Base-by-base conservation (phyloP, 2,329 filamentous ascomycete genomes). In the Aphanoascus verrucosus region DNA sequence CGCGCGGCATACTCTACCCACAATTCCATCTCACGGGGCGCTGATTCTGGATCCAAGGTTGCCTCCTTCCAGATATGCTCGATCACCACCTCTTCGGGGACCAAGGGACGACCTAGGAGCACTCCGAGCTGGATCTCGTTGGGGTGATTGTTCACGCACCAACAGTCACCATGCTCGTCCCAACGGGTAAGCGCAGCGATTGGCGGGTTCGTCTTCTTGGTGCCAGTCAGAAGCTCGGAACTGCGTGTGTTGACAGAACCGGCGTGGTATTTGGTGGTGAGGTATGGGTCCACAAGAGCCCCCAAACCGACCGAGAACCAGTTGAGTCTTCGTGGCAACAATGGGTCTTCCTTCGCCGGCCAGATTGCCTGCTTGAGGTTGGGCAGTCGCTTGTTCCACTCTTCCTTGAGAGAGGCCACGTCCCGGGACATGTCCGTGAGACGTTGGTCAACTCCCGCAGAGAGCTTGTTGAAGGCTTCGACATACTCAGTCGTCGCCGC, bases 121-220 rank as follows among this genome's bases (percentile, higher is more conserved):
- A 75, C 63, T 1, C 63, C 62, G 11, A 77, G 61, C 56, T 76
- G 73, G 6, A 71, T 62, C 14, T 71, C 69, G 12, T 65, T 66
- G 47, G 75, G 58, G 0, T 71, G 76, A 49, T 67, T 64, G 8
- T 72, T 68, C 3, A 84, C 82, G 67, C 91, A 97, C 86, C 88
- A 97, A 68, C 88, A 94, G 57, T 97, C 86, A 17, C 86, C 87
- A 34, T 84, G 78, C 47, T 94, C 86, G 8, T 82, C 74, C 88
- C 90, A 95, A 2, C 74, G 70, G 1, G 69, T 65, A 1, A 95
- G 74, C 0, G 85, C 88, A 0, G 74, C 67, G n/a, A 71, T 62
- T 0, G 77, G 75, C 1, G 75, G 70, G 17, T 66, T 62, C 60
- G 60, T 44, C 49, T 50, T 61, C 41, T 55, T 52, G 19, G 56